Evolutionary conservation across 2,329 filamentous ascomycete genomes (phyloP).

Genomic region (Hirsutella rhossiliensis): DNA sequence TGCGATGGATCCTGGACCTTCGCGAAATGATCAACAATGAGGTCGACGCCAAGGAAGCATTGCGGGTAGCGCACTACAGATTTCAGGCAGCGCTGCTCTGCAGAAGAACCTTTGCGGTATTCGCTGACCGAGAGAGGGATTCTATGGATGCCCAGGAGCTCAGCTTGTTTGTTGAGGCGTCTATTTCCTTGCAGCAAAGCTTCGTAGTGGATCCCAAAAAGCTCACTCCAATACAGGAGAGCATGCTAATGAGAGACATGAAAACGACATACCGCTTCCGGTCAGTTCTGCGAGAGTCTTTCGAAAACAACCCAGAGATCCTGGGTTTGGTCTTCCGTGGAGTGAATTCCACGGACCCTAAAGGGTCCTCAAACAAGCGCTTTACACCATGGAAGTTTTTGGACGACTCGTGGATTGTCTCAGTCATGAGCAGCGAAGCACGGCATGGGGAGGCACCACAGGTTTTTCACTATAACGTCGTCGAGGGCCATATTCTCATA

Average conservation of each 20-base stretch:
- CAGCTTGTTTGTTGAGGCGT: conserved; percentile 10
- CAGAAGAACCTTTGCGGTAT: conserved; percentile 21
- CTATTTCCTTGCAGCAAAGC: conserved; percentile 15
- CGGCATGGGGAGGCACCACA: conserved; percentile 5
- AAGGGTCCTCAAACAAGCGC: not conserved
- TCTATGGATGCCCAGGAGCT: conserved; percentile 3
- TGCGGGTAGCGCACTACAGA: conserved; percentile 23
- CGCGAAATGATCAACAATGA: conserved; percentile 29
- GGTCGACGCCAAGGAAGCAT: conserved; percentile 21
- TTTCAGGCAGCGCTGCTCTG: conserved; percentile 47
- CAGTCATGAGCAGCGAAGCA: not conserved
- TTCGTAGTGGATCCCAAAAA: conserved; percentile 6
- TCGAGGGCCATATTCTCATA: conserved; percentile 21
- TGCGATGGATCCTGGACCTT: conserved; percentile 36
- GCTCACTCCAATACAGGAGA: conserved; percentile 1
- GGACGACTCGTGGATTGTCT: not conserved
- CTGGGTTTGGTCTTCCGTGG: not conserved
- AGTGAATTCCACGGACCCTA: not conserved
- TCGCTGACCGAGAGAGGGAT: not conserved
- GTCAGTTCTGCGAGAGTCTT: not conserved
- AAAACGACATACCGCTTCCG: conserved; percentile 6
- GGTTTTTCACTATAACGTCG: conserved; percentile 19
- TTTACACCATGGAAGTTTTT: not conserved
- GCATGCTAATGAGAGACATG: conserved; percentile 10
- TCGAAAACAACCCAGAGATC: not conserved